A percentile compares a stretch with the other conserved stretches of the same genome.
phyloP scores from a whole-genome alignment of 2,329 filamentous ascomycete genomes.

The Claviceps sp. region DNA sequence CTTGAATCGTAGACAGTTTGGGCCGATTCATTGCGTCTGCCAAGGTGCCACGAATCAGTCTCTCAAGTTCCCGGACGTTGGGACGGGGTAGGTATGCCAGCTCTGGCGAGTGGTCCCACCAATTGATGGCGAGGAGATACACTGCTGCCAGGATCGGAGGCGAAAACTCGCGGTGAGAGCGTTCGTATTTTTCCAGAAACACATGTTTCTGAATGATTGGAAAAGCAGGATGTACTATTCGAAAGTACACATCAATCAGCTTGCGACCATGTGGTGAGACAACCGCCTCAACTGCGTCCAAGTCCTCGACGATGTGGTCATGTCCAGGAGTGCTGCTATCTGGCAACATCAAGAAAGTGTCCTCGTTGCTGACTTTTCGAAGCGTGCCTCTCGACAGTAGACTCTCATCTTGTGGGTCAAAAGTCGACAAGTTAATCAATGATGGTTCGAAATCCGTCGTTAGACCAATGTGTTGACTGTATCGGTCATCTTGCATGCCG shows the following conservation, averaged over 20 bases:
- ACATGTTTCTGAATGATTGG: constrained; percentile 72
- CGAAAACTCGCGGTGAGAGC: constrained; percentile 59
- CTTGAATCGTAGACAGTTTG: constrained; percentile 70
- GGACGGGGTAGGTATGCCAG: constrained; percentile 53
- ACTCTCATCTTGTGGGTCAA: constrained; percentile 72
- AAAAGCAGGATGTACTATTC: constrained; percentile 66
- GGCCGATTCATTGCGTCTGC: constrained; percentile 68
- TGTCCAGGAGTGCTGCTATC: constrained; percentile 60
- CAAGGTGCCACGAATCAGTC: constrained; percentile 58
- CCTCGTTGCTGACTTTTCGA: constrained; percentile 61
- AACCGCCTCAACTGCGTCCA: constrained; percentile 60
- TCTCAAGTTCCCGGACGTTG: constrained; percentile 60
- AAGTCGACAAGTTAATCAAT: constrained; percentile 68
- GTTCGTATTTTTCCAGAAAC: constrained; percentile 65
- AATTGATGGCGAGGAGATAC: constrained; percentile 76
- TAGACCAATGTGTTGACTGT: constrained; percentile 71
- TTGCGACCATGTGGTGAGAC: constrained; percentile 65
- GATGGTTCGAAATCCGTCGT: constrained; percentile 75
- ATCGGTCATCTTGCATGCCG: constrained; percentile 64
- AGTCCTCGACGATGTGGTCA: constrained; percentile 54
- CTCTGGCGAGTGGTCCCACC: constrained; percentile 65
- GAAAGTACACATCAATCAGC: constrained; percentile 71
- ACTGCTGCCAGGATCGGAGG: constrained; percentile 67
- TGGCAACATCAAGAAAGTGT: constrained; percentile 70
- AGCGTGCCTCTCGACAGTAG: constrained; percentile 55